Percentiles rank a stretch among this genome's conserved stretches.
Evolutionary conservation across 768 basidiomycete species (phyloP).

Genomic region (Mycena indigotica): DNA sequence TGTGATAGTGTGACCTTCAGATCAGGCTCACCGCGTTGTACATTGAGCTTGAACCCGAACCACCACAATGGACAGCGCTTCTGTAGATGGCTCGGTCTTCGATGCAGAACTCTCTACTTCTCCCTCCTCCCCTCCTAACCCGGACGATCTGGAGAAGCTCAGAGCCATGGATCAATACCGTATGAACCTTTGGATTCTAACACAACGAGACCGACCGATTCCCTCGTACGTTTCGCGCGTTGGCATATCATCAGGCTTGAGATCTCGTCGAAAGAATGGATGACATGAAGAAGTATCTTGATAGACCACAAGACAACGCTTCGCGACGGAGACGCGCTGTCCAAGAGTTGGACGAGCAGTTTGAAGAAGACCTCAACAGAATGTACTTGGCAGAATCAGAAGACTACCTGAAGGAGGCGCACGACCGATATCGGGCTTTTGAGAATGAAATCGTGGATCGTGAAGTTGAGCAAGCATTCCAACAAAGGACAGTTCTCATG

Average conservation of each 20-base stretch:
- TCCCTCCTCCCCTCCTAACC: not conserved
- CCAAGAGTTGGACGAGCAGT: not conserved
- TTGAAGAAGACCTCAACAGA: slow-evolving; percentile 1
- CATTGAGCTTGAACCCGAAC: not conserved
- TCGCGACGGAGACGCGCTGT: not conserved
- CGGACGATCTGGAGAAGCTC: not conserved
- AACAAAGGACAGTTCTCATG: too few relatives aligned
- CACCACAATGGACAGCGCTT: slow-evolving; percentile 1
- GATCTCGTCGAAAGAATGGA: not conserved
- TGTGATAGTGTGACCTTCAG: too few relatives aligned
- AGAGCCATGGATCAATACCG: not conserved
- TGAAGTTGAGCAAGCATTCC: too few relatives aligned
- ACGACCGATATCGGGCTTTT: not conserved
- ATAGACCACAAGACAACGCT: not conserved
- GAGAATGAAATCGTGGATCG: too few relatives aligned
- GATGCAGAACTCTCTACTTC: not conserved
- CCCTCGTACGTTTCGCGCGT: not conserved
- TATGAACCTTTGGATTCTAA: not conserved
- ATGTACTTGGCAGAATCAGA: not conserved
- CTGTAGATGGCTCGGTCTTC: not conserved
- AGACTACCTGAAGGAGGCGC: not conserved
- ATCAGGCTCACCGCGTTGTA: too few relatives aligned
- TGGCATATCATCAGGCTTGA: not conserved
- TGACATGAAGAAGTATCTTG: not conserved
- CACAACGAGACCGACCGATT: not conserved